Conservation (phyloP, 2,329 filamentous ascomycete species). For the Dactylellina haptotyla region DNA sequence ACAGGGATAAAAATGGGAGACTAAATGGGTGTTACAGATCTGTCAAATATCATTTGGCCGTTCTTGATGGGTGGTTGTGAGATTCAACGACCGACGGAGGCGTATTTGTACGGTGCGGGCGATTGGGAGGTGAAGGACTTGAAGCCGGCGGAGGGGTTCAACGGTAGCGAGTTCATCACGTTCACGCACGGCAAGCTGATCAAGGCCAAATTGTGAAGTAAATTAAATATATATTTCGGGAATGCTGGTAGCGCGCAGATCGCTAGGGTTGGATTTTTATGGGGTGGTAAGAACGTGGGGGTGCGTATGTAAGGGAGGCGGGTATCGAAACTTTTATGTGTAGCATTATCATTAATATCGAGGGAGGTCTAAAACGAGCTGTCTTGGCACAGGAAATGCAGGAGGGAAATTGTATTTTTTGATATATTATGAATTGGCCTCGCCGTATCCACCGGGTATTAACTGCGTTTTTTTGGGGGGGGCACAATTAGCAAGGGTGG, state of each 20-base stretch:
- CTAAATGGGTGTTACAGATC: slow-evolving; percentile 13
- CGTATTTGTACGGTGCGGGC: slow-evolving; percentile 63
- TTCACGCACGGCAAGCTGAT: slow-evolving; percentile 36
- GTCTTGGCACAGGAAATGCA: neutral
- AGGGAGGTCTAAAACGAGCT: neutral
- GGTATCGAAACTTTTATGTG: slow-evolving; percentile 26
- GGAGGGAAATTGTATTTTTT: slow-evolving; percentile 4
- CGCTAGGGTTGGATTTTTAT: no score
- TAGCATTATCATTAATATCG: slow-evolving; percentile 25
- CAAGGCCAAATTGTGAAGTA: slow-evolving; percentile 20
- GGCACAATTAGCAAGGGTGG: neutral
- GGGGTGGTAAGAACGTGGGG: neutral
- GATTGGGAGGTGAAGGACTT: slow-evolving; percentile 66
- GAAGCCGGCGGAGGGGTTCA: slow-evolving; percentile 57
- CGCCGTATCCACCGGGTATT: slow-evolving; percentile 47
- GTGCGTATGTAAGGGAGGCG: neutral
- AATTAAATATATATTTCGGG: no score
- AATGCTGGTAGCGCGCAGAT: no score
- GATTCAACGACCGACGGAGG: slow-evolving; percentile 65
- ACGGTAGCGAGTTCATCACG: slow-evolving; percentile 38
- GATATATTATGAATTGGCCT: neutral
- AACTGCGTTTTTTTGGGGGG: slow-evolving; percentile 16
- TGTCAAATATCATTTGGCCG: slow-evolving; percentile 64
- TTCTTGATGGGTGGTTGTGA: slow-evolving; percentile 67
- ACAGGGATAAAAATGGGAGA: neutral